Base-by-base conservation (phyloP, 345 rosid species). In the Mallotus nudiflorus region DNA sequence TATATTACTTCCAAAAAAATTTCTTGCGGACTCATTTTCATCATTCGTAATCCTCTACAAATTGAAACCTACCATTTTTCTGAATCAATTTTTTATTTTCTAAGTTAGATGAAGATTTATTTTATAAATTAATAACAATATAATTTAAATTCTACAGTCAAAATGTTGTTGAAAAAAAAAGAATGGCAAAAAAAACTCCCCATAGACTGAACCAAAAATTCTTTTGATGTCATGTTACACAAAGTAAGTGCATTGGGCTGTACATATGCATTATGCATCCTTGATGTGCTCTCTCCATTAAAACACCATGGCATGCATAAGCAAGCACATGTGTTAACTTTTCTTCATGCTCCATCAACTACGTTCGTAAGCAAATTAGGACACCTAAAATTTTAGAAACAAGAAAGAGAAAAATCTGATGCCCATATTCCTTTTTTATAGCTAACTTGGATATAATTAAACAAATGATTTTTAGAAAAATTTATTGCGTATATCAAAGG, bases 151-250 rank as follows among this genome's bases (percentile, higher is more conserved):
- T n/a, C n/a, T n/a, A n/a, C n/a, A n/a, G n/a, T n/a, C n/a, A n/a
- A n/a, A n/a, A n/a, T n/a, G n/a, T n/a, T n/a, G n/a, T n/a, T n/a
- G n/a, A n/a, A n/a, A n/a, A n/a, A n/a, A n/a, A n/a, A n/a, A n/a
- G n/a, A n/a, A n/a, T n/a, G n/a, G n/a, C n/a, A n/a, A n/a, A n/a
- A 8, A 42, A 20, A 37, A 24, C 16, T 20, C 9, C 15, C 16
- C 2, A 16, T 42, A 19, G 27, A 20, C 15, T 0, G 13, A 6
- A 22, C 13, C 25, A 0, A 14, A 37, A 11, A 24, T 9, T 14
- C 8, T 68, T 56, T 40, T 52, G 53, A 50, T 51, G 62, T 71
- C 74, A 51, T 19, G 19, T 31, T 40, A 62, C 62, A 51, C 54
- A 27, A 60, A 49, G 31, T 3, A 11, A 49, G 29, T 37, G 51